Evolutionary conservation across 2,329 filamentous ascomycete genomes (phyloP).

Genomic region (Ilyonectria sp.): DNA sequence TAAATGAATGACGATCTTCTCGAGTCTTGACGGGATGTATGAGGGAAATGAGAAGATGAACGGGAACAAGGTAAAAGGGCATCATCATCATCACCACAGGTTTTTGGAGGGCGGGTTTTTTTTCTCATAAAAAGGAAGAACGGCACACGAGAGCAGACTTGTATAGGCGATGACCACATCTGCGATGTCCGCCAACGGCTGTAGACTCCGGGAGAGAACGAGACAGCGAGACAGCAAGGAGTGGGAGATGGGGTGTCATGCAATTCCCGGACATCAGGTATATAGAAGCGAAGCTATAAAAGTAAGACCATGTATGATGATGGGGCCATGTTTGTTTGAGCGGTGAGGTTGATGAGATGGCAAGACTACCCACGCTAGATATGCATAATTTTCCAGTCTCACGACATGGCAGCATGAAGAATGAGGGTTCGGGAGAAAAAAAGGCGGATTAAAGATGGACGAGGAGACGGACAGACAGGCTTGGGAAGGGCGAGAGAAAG

Average conservation of each 20-base stretch:
- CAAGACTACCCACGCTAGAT: neutral
- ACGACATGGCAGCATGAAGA: too few relatives aligned
- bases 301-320: slow-evolving; percentile 33
- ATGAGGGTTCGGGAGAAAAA: neutral
- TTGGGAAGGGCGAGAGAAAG: neutral
- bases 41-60: slow-evolving; percentile 32
- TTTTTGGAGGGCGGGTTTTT: slow-evolving; percentile 29
- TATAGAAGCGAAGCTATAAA: slow-evolving; percentile 41
- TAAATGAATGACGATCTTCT: slow-evolving; percentile 45
- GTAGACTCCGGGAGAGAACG: slow-evolving; percentile 24
- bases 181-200: slow-evolving; percentile 30
- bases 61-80: slow-evolving; percentile 27
- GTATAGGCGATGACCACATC: slow-evolving; percentile 41
- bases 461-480: neutral
- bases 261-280: slow-evolving; percentile 36
- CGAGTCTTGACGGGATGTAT: slow-evolving; percentile 17
- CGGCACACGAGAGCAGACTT: slow-evolving; percentile 31
- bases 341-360: neutral
- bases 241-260: slow-evolving; percentile 39
- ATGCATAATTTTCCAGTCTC: neutral
- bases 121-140: slow-evolving; percentile 16
- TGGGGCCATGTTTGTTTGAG: neutral
- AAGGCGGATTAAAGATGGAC: too few relatives aligned
- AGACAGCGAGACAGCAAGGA: slow-evolving; percentile 23
- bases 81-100: slow-evolving; percentile 34